Evolutionary conservation across 495 filamentous ascomycete species (phyloP).

Genomic region (Trichoderma asperelloides): DNA sequence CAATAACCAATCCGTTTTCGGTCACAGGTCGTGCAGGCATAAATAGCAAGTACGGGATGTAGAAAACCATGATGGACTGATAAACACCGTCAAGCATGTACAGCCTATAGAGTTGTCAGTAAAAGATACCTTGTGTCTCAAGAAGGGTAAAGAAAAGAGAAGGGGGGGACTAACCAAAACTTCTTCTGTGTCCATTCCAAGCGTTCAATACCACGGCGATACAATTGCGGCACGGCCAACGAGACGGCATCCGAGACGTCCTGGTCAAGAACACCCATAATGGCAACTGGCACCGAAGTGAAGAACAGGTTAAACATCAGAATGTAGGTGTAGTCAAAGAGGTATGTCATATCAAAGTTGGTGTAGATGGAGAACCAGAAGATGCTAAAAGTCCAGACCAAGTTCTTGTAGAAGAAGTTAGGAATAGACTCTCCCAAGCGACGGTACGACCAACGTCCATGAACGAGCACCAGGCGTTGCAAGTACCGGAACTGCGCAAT

Average conservation of each 20-base stretch:
- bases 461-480: conserved; percentile 83
- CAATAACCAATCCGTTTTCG: conserved; percentile 58
- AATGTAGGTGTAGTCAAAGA: conserved; percentile 97
- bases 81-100: conserved; percentile 96
- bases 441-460: conserved; percentile 94
- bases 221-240: conserved; percentile 87
- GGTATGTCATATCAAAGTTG: conserved; percentile 91
- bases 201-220: conserved; percentile 90
- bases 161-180: conserved; percentile 65
- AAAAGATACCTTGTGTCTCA: neutral
- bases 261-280: conserved; percentile 96
- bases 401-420: conserved; percentile 99
- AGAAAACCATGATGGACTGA: conserved; percentile 88
- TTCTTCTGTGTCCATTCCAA: conserved; percentile 95
- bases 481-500: conserved; percentile 97
- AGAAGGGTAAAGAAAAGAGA: neutral
- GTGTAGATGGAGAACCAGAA: conserved; percentile 98
- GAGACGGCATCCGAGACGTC: conserved; percentile 93
- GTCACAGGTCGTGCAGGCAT: conserved; percentile 55
- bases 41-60: conserved; percentile 80
- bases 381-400: conserved; percentile 94
- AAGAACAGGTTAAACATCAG: conserved; percentile 94
- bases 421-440: conserved; percentile 87
- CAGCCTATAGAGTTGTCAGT: conserved; percentile 47
- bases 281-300: conserved; percentile 88